These are phyloP conservation scores for Musa schizocarpa DNA, from an alignment of 176 grass and related monocot species.

Conservation along the genomic window DNA sequence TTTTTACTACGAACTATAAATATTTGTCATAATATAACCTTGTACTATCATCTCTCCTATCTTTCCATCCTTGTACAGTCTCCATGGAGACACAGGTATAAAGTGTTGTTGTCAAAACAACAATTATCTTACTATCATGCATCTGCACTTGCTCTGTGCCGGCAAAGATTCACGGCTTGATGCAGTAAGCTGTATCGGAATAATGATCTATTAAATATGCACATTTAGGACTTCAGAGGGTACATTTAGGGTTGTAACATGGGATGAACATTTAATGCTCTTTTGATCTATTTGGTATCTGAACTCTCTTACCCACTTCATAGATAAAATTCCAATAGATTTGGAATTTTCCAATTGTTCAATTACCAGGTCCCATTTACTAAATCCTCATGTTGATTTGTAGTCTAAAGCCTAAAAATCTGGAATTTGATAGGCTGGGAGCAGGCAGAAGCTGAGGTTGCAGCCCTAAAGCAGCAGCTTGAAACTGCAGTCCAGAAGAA, in stretches of 20 bases:
- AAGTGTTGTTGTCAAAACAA: too few relatives aligned
- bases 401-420: background rate
- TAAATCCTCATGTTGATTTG: background rate
- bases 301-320: background rate
- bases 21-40: too few relatives aligned
- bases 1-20: too few relatives aligned
- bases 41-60: too few relatives aligned
- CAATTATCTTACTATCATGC: background rate
- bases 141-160: background rate
- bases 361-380: background rate
- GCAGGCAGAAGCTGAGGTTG: constrained; percentile 76
- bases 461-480: constrained; percentile 56
- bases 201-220: background rate
- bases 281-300: background rate
- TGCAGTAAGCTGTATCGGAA: background rate
- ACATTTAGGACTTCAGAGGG: background rate
- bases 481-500: constrained; percentile 64
- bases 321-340: too few relatives aligned
- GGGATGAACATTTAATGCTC: background rate
- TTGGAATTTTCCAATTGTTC: background rate
- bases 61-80: too few relatives aligned
- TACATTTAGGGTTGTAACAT: background rate
- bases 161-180: too few relatives aligned
- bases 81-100: too few relatives aligned
- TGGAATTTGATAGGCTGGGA: constrained; percentile 66